phyloP scores from a whole-genome alignment of 2,329 filamentous ascomycete genomes.

The Blumeria graminis region DNA sequence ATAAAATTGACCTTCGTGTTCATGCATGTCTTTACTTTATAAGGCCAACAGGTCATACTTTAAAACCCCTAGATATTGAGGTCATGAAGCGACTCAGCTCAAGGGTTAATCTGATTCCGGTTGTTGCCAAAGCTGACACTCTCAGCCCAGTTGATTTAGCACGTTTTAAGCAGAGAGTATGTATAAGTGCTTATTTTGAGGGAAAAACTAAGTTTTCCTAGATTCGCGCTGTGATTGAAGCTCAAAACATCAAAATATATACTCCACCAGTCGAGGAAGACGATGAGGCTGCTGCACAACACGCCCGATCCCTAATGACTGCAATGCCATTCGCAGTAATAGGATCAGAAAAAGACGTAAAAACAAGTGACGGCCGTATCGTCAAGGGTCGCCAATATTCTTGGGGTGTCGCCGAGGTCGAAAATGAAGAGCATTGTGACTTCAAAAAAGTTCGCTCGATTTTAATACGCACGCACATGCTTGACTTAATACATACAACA shows the following conservation, averaged over 20 bases:
- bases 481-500: constrained; percentile 97
- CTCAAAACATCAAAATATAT: constrained; percentile 99
- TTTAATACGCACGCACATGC: constrained; percentile 96
- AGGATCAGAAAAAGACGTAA: constrained; percentile 96
- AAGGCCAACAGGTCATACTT: constrained; percentile 86
- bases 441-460: constrained; percentile 99
- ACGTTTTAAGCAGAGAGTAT: constrained; percentile 85
- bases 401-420: constrained; percentile 97
- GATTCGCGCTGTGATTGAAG: constrained; percentile 89
- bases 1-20: constrained; percentile 98
- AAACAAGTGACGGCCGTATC: constrained; percentile 82
- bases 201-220: constrained; percentile 19
- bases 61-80: constrained; percentile 97
- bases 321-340: constrained; percentile 99
- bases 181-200: constrained; percentile 12
- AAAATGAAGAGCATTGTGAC: constrained; percentile 99
- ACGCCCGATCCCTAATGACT: constrained; percentile 80
- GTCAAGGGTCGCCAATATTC: constrained; percentile 98
- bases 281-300: constrained; percentile 83
- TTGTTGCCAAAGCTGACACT: constrained; percentile 96
- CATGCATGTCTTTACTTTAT: constrained; percentile 99
- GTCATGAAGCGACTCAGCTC: constrained; percentile 99
- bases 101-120: constrained; percentile 92
- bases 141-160: constrained; percentile 77
- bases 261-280: constrained; percentile 94